Conservation (phyloP, 2,329 filamentous ascomycete species). For the Tricladium varicosporioides region DNA sequence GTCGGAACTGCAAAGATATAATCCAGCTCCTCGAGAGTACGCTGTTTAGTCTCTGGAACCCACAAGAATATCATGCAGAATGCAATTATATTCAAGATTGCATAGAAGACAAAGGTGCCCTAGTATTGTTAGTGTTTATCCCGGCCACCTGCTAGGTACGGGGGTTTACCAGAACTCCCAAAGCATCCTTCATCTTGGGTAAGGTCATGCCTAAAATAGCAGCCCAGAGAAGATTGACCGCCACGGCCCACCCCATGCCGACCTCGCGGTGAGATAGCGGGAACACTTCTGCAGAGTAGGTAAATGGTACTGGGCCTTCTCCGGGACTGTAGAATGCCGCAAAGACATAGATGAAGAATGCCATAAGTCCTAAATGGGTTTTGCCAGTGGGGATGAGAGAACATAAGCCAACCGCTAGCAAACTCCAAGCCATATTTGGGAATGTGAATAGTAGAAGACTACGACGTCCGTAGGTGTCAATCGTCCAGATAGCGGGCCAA, state of each 20-base stretch:
- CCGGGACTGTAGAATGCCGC: slow-evolving; percentile 62
- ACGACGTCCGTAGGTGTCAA: slow-evolving; percentile 62
- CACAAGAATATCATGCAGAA: slow-evolving; percentile 54
- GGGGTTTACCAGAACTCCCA: slow-evolving; percentile 16
- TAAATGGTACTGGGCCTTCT: slow-evolving; percentile 68
- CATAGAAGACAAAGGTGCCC: slow-evolving; percentile 54
- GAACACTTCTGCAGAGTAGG: slow-evolving; percentile 68
- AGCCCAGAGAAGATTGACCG: slow-evolving; percentile 60
- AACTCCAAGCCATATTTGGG: slow-evolving; percentile 62
- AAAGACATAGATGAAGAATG: slow-evolving; percentile 60
- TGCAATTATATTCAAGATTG: slow-evolving; percentile 51
- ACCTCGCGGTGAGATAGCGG: slow-evolving; percentile 69
- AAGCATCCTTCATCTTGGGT: slow-evolving; percentile 40
- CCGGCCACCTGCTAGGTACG: slow-evolving; percentile 19
- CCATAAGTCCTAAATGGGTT: slow-evolving; percentile 50
- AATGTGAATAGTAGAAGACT: slow-evolving; percentile 61
- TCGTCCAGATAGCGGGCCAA: slow-evolving; percentile 63
- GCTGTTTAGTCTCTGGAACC: slow-evolving; percentile 53
- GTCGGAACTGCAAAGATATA: slow-evolving; percentile 45
- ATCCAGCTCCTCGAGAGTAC: slow-evolving; percentile 29
- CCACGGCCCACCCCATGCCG: slow-evolving; percentile 68
- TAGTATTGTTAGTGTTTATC: slow-evolving; percentile 39
- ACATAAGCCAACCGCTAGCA: slow-evolving; percentile 56
- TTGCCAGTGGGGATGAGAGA: slow-evolving; percentile 44
- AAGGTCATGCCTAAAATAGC: slow-evolving; percentile 55